Conservation (phyloP, 2,329 filamentous ascomycete genomes). For the Albifimbria verrucaria region DNA sequence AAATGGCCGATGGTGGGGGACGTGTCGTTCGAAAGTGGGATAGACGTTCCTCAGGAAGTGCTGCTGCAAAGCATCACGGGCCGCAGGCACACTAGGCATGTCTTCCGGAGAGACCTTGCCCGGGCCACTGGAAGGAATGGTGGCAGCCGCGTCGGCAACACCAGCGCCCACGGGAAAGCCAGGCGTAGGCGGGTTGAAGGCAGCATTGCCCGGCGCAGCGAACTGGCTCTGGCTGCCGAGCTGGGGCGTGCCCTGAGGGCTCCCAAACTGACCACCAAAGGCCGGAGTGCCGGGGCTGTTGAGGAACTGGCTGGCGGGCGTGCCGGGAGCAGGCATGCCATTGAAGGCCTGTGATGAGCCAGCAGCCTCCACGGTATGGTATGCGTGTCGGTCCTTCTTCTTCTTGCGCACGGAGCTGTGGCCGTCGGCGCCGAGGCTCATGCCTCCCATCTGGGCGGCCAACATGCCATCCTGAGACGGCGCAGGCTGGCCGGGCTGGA, state of each 20-base stretch:
- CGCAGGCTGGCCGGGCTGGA: conserved; percentile 22
- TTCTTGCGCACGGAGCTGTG: conserved; percentile 59
- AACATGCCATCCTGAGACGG: conserved; percentile 47
- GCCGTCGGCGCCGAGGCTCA: conserved; percentile 57
- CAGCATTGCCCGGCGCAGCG: conserved; percentile 52
- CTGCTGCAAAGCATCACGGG: conserved; percentile 77
- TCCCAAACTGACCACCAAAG: conserved; percentile 43
- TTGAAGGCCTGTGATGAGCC: conserved; percentile 68
- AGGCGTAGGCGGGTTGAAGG: conserved; percentile 24
- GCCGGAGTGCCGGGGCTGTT: conserved; percentile 26
- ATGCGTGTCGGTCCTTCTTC: conserved; percentile 94
- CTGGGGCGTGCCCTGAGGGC: conserved; percentile 40
- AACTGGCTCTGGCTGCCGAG: conserved; percentile 51
- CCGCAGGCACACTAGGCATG: conserved; percentile 84
- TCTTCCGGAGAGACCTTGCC: conserved; percentile 80
- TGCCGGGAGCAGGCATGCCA: conserved; percentile 58
- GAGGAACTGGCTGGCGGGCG: conserved; percentile 41
- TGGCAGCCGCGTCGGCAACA: conserved; percentile 26
- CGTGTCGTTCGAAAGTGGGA: conserved; percentile 90
- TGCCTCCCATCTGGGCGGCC: conserved; percentile 72
- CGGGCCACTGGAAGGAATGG: conserved; percentile 28
- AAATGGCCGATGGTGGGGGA: conserved; percentile 86
- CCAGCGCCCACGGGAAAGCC: conserved; percentile 20
- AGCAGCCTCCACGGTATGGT: conserved; percentile 77
- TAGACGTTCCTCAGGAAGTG: conserved; percentile 87